Conservation (phyloP, 768 basidiomycete species). For the Pleurotus salmoneostramineus region DNA sequence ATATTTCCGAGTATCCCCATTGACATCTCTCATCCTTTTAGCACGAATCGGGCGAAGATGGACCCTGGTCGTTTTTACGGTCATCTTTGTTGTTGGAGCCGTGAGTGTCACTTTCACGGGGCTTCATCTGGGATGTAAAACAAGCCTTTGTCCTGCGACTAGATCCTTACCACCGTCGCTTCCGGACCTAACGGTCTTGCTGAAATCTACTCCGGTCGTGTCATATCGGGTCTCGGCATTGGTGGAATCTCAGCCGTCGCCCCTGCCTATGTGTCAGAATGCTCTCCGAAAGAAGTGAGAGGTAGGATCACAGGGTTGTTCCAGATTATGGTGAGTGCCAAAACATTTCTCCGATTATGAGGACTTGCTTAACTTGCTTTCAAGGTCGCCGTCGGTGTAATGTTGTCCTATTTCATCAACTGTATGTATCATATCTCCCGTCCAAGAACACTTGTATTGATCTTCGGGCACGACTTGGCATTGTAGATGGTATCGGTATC, state of each 20-base stretch:
- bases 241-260: slow-evolving; percentile 61
- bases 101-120: slow-evolving; percentile 32
- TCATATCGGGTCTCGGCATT: slow-evolving; percentile 58
- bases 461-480: neutral
- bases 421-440: slow-evolving; percentile 24
- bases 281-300: slow-evolving; percentile 62
- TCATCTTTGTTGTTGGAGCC: slow-evolving; percentile 70
- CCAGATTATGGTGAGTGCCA: slow-evolving; percentile 48
- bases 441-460: neutral
- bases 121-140: slow-evolving; percentile 8
- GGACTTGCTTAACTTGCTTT: neutral
- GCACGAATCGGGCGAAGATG: slow-evolving; percentile 62
- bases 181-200: slow-evolving; percentile 36
- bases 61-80: slow-evolving; percentile 57
- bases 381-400: slow-evolving; percentile 47
- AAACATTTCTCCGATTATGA: neutral
- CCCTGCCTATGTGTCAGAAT: slow-evolving; percentile 66
- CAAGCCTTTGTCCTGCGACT: slow-evolving; percentile 28
- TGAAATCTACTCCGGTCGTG: slow-evolving; percentile 60
- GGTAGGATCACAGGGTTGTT: slow-evolving; percentile 64
- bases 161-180: slow-evolving; percentile 56
- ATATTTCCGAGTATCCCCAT: neutral
- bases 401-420: slow-evolving; percentile 58
- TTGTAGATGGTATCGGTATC: slow-evolving; percentile 40
- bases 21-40: slow-evolving; percentile 17